Evolutionary conservation across 1,284 basidiomycete genomes (phyloP).

Genomic region (Microbotryum scabiosae): DNA sequence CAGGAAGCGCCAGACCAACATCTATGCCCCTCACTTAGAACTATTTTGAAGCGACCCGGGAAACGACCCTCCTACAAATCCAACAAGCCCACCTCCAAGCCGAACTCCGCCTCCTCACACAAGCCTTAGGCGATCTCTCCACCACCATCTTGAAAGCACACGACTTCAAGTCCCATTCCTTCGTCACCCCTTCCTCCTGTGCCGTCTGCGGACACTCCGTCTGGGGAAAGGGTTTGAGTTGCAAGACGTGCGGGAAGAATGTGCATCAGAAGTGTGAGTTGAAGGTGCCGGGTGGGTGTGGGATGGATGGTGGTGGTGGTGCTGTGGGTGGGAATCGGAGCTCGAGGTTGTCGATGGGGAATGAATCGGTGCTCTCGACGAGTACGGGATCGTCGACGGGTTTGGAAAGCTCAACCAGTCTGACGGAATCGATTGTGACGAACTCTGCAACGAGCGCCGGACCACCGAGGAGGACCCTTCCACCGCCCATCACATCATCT

Average conservation of each 20-base stretch:
- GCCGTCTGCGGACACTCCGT: slow-evolving; percentile 71
- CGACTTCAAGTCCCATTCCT: slow-evolving; percentile 68
- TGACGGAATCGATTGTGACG: background rate
- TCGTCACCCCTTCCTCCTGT: slow-evolving; percentile 71
- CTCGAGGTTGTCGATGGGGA: background rate
- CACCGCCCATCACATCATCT: slow-evolving; percentile 1
- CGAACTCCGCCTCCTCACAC: slow-evolving; percentile 55
- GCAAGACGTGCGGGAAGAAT: slow-evolving; percentile 65
- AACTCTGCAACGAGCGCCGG: background rate
- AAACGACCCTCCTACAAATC: slow-evolving; percentile 50
- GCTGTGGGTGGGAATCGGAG: slow-evolving; percentile 5
- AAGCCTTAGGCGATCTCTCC: slow-evolving; percentile 55
- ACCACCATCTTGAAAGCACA: slow-evolving; percentile 48
- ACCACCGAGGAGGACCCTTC: slow-evolving; percentile 7
- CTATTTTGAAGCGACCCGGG: slow-evolving; percentile 57
- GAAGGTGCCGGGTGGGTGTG: slow-evolving; percentile 72
- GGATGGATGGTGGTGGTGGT: slow-evolving; percentile 28
- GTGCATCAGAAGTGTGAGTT: slow-evolving; percentile 75
- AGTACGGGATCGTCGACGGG: background rate
- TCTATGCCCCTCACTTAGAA: slow-evolving; percentile 44
- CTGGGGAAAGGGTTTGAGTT: slow-evolving; percentile 78
- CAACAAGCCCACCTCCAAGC: slow-evolving; percentile 51
- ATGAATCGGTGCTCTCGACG: background rate
- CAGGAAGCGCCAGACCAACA: too few species aligned
- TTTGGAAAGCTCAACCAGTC: background rate